Evolutionary conservation across 305 asterid species (phyloP).

Genomic region (Rubia peregrina): DNA sequence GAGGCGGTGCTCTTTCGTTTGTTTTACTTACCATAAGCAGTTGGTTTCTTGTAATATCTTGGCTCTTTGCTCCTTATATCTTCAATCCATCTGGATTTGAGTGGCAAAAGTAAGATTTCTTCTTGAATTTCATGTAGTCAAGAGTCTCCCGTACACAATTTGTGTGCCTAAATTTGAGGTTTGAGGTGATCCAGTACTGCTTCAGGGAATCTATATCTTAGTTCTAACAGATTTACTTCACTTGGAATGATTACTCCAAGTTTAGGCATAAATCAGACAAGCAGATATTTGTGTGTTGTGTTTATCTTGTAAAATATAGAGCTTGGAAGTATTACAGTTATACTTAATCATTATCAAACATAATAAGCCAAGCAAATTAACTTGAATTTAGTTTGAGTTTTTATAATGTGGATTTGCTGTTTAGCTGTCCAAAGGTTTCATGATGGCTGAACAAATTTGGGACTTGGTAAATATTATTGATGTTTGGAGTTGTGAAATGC

Average conservation of each 20-base stretch:
- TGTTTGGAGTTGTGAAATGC: no score
- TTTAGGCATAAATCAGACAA: background rate
- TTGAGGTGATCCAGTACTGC: background rate
- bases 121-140: background rate
- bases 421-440: background rate
- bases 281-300: background rate
- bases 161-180: background rate
- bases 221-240: background rate
- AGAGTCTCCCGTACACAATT: background rate
- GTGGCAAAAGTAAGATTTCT: conserved; percentile 88
- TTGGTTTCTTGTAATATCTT: conserved; percentile 96
- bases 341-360: background rate
- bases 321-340: background rate
- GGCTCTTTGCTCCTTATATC: conserved; percentile 97
- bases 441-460: background rate
- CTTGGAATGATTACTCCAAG: background rate
- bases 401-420: background rate
- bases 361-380: background rate
- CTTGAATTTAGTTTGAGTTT: background rate
- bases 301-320: background rate
- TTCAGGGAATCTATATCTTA: background rate
- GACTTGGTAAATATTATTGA: background rate
- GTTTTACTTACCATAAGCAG: conserved; percentile 78
- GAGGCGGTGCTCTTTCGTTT: conserved; percentile 57
- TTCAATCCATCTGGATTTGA: conserved; percentile 99